Evolutionary conservation across 129 eudicot species (phyloP).

Genomic region (Ambrosia trifida): DNA sequence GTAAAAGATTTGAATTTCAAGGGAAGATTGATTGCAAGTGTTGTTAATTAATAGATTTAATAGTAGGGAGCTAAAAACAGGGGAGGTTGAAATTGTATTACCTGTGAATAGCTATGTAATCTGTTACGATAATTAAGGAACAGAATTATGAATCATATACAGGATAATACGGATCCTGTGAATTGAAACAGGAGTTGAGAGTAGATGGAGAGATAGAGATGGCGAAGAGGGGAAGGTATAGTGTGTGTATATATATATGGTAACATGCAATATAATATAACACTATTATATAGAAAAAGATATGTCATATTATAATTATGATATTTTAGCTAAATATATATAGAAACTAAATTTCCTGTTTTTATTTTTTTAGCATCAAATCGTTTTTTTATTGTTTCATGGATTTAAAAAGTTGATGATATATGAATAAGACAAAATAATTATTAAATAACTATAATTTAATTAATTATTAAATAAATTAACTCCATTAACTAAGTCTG

Average conservation of each 20-base stretch:
- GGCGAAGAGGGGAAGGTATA: not conserved
- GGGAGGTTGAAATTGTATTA: slow-evolving; percentile 16
- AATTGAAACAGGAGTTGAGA: slow-evolving; percentile 3
- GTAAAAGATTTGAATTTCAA: not conserved
- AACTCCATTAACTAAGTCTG: too few species aligned
- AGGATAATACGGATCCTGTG: slow-evolving; percentile 25
- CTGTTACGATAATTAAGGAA: slow-evolving; percentile 13
- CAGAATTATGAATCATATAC: slow-evolving; percentile 26
- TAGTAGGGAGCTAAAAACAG: not conserved
- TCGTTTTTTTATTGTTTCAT: too few species aligned
- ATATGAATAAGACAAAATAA: too few species aligned
- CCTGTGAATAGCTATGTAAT: not conserved
- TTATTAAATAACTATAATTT: too few species aligned
- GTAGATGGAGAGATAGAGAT: not conserved
- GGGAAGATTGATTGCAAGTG: not conserved
- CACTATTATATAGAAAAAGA: too few species aligned
- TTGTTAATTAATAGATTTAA: not conserved
- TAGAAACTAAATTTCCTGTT: too few species aligned
- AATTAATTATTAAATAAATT: too few species aligned
- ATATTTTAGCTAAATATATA: too few species aligned
- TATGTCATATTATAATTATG: too few species aligned
- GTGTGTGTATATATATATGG: not conserved
- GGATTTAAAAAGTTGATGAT: too few species aligned
- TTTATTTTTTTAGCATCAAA: too few species aligned
- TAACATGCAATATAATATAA: not conserved